Evolutionary conservation across 768 basidiomycete species (phyloP).

Genomic region (Inosperma sp.): DNA sequence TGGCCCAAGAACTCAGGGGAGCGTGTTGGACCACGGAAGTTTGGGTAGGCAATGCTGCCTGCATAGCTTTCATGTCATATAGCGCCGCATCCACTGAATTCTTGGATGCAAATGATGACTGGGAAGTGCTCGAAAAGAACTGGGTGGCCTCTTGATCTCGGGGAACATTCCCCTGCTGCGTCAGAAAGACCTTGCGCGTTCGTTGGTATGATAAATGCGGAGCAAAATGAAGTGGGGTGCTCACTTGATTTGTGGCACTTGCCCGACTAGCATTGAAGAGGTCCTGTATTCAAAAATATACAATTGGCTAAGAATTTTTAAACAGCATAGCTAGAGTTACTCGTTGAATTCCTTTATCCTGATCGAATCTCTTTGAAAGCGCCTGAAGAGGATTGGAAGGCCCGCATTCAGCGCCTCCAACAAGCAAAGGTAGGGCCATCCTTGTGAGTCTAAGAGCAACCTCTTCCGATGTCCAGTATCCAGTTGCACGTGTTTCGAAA

Average conservation of each 20-base stretch:
- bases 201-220: not conserved
- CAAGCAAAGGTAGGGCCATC: constrained; percentile 81
- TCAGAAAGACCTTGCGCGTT: constrained; percentile 51
- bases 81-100: constrained; percentile 32
- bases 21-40: constrained; percentile 17
- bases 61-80: constrained; percentile 60
- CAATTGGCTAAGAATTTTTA: constrained; percentile 4
- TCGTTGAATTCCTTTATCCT: constrained; percentile 75
- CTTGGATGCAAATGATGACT: constrained; percentile 30
- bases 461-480: not conserved
- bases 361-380: constrained; percentile 73
- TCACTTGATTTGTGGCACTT: constrained; percentile 60
- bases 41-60: constrained; percentile 39
- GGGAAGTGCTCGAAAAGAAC: constrained; percentile 51
- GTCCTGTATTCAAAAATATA: constrained; percentile 46
- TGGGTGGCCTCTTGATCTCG: constrained; percentile 62
- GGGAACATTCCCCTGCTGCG: constrained; percentile 41
- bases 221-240: constrained; percentile 13
- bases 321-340: constrained; percentile 33
- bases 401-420: constrained; percentile 76
- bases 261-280: constrained; percentile 58
- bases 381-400: constrained; percentile 79
- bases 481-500: not conserved
- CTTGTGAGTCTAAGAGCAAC: not conserved
- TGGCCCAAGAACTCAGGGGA: constrained; percentile 49